These are phyloP conservation scores for Penicillium sp. DNA, from an alignment of 2,329 filamentous ascomycete species.

Conservation along the genomic window DNA sequence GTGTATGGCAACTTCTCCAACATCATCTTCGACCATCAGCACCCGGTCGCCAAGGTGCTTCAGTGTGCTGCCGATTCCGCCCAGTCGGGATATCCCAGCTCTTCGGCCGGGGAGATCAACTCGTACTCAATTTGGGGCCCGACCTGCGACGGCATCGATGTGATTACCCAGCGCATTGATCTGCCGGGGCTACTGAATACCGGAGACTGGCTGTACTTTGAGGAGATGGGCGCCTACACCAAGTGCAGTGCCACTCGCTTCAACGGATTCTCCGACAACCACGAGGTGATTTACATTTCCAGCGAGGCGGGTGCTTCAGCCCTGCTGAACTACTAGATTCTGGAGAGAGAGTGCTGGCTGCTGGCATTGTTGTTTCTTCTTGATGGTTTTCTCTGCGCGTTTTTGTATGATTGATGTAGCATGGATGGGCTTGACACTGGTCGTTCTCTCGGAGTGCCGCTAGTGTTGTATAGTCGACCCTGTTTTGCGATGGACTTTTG, in stretches of 20 bases:
- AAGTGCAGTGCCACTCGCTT: conserved; percentile 97
- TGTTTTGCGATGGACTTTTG: no score
- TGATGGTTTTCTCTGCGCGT: background rate
- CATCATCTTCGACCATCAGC: conserved; percentile 99
- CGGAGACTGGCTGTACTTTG: conserved; percentile 97
- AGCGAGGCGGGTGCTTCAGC: conserved; percentile 83
- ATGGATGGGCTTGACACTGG: no score
- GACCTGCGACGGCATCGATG: conserved; percentile 95
- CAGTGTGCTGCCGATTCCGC: conserved; percentile 55
- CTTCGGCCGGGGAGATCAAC: conserved; percentile 44
- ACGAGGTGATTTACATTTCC: conserved; percentile 90
- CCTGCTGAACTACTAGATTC: conserved; percentile 50
- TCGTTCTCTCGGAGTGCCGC: no score
- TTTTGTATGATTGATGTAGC: background rate
- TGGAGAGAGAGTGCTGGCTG: background rate
- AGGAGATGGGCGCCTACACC: conserved; percentile 98
- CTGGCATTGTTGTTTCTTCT: conserved; percentile 5
- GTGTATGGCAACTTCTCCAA: conserved; percentile 98
- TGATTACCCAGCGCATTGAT: conserved; percentile 74
- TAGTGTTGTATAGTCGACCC: no score
- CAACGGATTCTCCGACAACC: conserved; percentile 90
- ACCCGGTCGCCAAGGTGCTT: conserved; percentile 77
- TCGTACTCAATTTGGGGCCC: conserved; percentile 98
- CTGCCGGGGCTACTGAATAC: conserved; percentile 76
- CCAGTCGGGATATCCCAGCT: conserved; percentile 49